Base-by-base conservation (phyloP, 2,329 filamentous ascomycete genomes). In the Trichoderma sp. region DNA sequence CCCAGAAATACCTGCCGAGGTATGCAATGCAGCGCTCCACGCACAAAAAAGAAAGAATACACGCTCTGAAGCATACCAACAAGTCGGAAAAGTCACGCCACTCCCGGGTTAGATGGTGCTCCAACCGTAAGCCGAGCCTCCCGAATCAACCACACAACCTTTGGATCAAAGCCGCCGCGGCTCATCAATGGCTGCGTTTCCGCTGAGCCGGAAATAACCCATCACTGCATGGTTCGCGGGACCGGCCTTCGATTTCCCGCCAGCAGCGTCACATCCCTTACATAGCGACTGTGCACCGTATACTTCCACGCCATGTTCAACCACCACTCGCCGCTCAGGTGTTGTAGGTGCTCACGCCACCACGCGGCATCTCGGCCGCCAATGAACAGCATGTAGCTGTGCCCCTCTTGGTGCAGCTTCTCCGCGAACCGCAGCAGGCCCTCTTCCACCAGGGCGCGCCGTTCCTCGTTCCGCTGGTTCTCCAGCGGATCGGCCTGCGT, bases 301-400 rank as follows among this genome's bases (percentile, higher is more conserved):
- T 73, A 72, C 8, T 71, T 70, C 75, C 75, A 76, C 5, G 73
- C 72, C 71, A 75, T 72, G 43, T 74, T 70, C 58, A 75, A 63
- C 75, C 75, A 76, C 75, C 75, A 76, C 66, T 74, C 72, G 14
- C 74, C 75, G n/a, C 71, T 58, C 21, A 76, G 56, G 34, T 74
- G 69, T 66, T 75, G 71, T 46, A 76, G 65, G 61, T 74, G 71
- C 55, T 69, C 70, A 59, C 69, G 59, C 71, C 74, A 76, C 75
- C 75, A 76, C 71, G 73, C 71, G 54, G 71, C 71, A 32, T 76
- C 75, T 43, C 74, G 71, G 46, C 73, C 72, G 16, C 75, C 75
- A 21, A 76, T 55, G 37, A 76, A 71, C 14, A 76, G 71, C 59
- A 75, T 52, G 59, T 73, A 76, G 68, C 75, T 74, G 60, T 74